Conservation (phyloP, 805 yeast genomes). For the Metschnikowia drakensbergensis region DNA sequence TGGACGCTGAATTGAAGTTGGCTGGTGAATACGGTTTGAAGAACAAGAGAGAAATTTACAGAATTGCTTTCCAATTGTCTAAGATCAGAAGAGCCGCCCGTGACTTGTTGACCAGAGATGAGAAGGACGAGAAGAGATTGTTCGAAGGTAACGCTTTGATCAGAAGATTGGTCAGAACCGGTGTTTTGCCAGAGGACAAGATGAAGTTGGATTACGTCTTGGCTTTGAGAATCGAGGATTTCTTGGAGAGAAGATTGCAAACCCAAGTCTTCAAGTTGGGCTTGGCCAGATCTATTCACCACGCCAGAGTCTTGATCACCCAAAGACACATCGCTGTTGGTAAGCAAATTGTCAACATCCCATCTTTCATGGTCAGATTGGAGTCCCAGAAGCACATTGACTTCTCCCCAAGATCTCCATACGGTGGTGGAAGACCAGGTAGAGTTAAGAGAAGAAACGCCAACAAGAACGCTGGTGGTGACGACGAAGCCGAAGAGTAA, state of each 20-base stretch:
- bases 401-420: slow-evolving; percentile 98
- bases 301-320: slow-evolving; percentile 97
- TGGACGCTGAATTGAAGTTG: slow-evolving; percentile 98
- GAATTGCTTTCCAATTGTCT: slow-evolving; percentile 98
- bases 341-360: slow-evolving; percentile 97
- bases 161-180: slow-evolving; percentile 97
- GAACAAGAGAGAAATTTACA: slow-evolving; percentile 99
- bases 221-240: slow-evolving; percentile 97
- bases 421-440: slow-evolving; percentile 99
- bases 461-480: slow-evolving; percentile 52
- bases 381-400: slow-evolving; percentile 99
- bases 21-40: slow-evolving; percentile 99
- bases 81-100: slow-evolving; percentile 99
- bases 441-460: slow-evolving; percentile 97
- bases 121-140: slow-evolving; percentile 99
- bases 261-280: slow-evolving; percentile 99
- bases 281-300: slow-evolving; percentile 98
- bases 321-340: slow-evolving; percentile 99
- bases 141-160: slow-evolving; percentile 99
- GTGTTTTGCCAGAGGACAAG: slow-evolving; percentile 98
- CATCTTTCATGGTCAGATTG: slow-evolving; percentile 99
- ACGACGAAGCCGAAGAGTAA: slow-evolving; percentile 63
- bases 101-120: slow-evolving; percentile 99
- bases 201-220: slow-evolving; percentile 99
- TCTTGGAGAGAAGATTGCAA: slow-evolving; percentile 99